A percentile compares a stretch with the other conserved stretches of the same genome.
Evolutionary conservation across 2,329 filamentous ascomycete species (phyloP).

Genomic region (Beauveria bassiana): DNA sequence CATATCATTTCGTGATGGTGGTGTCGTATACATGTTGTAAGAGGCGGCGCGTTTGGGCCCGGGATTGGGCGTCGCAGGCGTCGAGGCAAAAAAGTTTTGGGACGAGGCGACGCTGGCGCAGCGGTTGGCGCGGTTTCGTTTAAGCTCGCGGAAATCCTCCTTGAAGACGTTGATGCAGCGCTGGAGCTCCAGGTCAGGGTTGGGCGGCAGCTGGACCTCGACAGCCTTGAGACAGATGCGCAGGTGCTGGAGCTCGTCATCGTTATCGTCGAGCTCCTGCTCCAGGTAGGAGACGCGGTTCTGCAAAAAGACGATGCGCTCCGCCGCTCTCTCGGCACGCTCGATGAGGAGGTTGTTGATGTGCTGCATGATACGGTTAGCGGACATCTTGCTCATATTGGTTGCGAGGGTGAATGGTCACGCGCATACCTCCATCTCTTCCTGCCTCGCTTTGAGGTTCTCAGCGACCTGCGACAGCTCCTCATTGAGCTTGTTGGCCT

Average conservation of each 20-base stretch:
- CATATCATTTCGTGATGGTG: constrained; percentile 3
- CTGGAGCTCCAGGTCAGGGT: constrained; percentile 47
- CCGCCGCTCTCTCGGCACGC: constrained; percentile 48
- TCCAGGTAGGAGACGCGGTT: constrained; percentile 51
- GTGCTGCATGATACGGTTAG: constrained; percentile 33
- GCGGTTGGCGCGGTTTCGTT: constrained; percentile 32
- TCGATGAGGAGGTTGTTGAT: constrained; percentile 54
- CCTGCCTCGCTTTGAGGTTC: constrained; percentile 46
- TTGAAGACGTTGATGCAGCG: constrained; percentile 56
- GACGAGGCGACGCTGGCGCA: background rate
- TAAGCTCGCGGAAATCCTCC: constrained; percentile 45
- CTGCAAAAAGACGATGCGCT: constrained; percentile 53
- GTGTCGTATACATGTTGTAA: constrained; percentile 4
- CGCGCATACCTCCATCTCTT: constrained; percentile 48
- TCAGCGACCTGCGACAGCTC: constrained; percentile 42
- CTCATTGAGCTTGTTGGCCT: constrained; percentile 36
- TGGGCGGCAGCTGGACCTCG: constrained; percentile 48
- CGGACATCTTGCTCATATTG: constrained; percentile 12
- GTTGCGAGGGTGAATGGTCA: background rate
- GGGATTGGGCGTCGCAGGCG: background rate
- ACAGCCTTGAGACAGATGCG: constrained; percentile 56
- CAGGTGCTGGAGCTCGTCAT: constrained; percentile 53
- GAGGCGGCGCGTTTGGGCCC: background rate
- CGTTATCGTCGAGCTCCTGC: constrained; percentile 46
- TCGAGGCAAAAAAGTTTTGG: background rate